These are phyloP conservation scores for Amauroascus niger DNA, from an alignment of 2,329 filamentous ascomycete genomes.

Conservation along the genomic window DNA sequence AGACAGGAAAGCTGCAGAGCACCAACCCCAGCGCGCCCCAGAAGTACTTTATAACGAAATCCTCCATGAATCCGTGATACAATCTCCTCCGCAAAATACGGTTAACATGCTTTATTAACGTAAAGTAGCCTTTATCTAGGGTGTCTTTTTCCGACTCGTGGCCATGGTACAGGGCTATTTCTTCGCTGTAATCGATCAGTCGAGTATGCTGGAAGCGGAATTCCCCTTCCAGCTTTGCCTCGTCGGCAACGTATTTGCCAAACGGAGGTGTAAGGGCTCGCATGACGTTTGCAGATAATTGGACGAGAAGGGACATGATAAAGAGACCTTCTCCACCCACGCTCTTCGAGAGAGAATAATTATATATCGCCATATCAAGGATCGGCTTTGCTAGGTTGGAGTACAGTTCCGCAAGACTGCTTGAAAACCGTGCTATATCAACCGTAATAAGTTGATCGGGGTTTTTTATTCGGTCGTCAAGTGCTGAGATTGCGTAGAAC, in stretches of 20 bases:
- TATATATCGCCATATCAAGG: conserved; percentile 94
- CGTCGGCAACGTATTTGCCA: conserved; percentile 93
- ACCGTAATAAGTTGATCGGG: conserved; percentile 95
- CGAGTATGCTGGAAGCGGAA: conserved; percentile 92
- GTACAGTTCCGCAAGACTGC: conserved; percentile 87
- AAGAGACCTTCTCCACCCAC: conserved; percentile 95
- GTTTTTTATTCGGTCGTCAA: conserved; percentile 97
- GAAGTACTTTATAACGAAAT: conserved; percentile 99
- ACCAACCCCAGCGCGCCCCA: conserved; percentile 90
- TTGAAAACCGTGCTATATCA: conserved; percentile 92
- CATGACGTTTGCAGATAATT: conserved; percentile 88
- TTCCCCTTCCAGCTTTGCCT: conserved; percentile 87
- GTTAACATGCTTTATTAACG: conserved; percentile 97
- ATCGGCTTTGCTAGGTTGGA: conserved; percentile 92
- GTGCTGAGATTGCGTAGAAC: conserved; percentile 88
- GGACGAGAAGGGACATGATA: conserved; percentile 88
- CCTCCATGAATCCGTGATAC: conserved; percentile 99
- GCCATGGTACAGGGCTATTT: conserved; percentile 83
- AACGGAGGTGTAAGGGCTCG: conserved; percentile 89
- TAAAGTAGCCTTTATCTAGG: conserved; percentile 96
- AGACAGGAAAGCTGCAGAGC: conserved; percentile 89
- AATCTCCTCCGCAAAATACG: conserved; percentile 80
- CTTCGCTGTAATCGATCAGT: conserved; percentile 91
- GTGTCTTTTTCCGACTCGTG: conserved; percentile 94
- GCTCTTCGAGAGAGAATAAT: conserved; percentile 81